phyloP scores from a whole-genome alignment of 2,329 filamentous ascomycete species.

The Hypoxylon sp. region DNA sequence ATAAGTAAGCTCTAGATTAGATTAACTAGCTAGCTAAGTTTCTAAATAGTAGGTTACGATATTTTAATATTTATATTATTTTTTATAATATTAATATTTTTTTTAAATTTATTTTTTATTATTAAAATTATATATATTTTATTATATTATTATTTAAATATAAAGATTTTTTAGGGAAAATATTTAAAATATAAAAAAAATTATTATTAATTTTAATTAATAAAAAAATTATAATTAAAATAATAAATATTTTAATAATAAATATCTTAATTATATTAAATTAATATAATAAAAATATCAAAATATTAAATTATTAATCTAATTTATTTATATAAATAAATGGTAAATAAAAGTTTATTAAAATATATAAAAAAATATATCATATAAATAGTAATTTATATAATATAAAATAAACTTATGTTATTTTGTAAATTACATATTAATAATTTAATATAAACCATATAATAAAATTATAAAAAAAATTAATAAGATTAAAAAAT shows the following conservation, averaged over 20 bases:
- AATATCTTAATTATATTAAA: too few species aligned
- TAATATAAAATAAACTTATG: neutral
- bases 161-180: neutral
- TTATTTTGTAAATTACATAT: neutral
- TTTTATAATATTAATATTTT: neutral
- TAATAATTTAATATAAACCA: neutral
- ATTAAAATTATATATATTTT: neutral
- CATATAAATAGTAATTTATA: neutral
- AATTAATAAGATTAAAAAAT: neutral
- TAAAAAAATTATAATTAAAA: neutral
- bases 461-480: neutral
- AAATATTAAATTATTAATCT: neutral
- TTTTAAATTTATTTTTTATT: too few species aligned
- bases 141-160: conserved; percentile 5
- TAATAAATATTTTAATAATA: neutral
- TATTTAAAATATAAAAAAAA: neutral
- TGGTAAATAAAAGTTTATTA: neutral
- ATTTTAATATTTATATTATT: too few species aligned
- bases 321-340: neutral
- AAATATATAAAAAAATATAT: neutral
- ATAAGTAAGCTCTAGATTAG: too few species aligned
- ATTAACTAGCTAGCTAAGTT: too few species aligned
- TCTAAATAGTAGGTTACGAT: too few species aligned
- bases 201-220: neutral
- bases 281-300: neutral